Base-by-base conservation (phyloP, 2,329 filamentous ascomycete genomes). In the Penicillium sp. region DNA sequence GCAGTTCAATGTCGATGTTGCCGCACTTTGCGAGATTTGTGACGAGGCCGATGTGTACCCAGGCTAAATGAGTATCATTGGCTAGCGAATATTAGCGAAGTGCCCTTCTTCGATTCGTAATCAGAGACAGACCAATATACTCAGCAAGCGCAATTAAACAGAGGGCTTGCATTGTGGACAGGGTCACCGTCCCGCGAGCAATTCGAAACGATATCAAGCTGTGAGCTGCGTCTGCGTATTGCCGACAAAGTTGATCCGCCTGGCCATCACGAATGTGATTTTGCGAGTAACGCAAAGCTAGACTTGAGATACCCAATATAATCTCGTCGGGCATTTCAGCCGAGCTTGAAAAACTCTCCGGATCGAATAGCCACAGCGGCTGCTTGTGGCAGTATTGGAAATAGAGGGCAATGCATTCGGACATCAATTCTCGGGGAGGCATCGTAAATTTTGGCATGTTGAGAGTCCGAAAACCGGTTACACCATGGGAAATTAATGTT, bases 1-100 rank as follows among this genome's bases (percentile, higher is more conserved):
- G 67, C 0, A 75, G 71, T 41, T 78, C 75, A 0, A 79, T 66
- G 53, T 83, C 81, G 0, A 83, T 68, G 72, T 79, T 78, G 6
- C 80, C 81, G 0, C 81, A 80, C 20, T 78, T 78, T 54, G 79
- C 81, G 3, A 83, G 76, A 63, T 83, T 81, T 38, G 80, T 77
- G 0, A 78, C 80, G 11, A 83, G 75, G 4, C 81, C 80, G 0
- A 83, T 77, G 57, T 83, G 75, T 48, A 83, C 82, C 56, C 80
- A 80, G 14, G 81, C 81, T 0, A 82, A 76, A 39, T 79, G 77
- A 3, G 78, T 69, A 43, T 82, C 78, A 39, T 81, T 81, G 47
- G 82, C 81, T 83, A 50, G 0, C 20, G 1, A 2, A 39, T 48
- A 34, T 67, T 39, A 71, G 61, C 25, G 50, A 38, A 25, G 41